Conservation (phyloP, 768 basidiomycete genomes). For the Gyrodon lividus region DNA sequence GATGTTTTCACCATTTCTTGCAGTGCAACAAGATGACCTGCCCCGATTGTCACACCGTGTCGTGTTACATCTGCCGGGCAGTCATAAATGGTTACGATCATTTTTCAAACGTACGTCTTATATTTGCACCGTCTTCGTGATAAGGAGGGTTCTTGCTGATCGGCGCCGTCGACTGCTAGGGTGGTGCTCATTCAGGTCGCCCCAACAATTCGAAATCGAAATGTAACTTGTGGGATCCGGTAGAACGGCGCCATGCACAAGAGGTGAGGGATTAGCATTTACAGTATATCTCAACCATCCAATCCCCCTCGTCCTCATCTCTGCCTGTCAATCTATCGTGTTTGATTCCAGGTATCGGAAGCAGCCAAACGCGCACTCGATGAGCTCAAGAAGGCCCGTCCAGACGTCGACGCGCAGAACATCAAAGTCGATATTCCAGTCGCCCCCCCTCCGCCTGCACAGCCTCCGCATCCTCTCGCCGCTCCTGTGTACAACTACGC, state of each 20-base stretch:
- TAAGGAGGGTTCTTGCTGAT: too few relatives aligned
- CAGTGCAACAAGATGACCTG: conserved; percentile 95
- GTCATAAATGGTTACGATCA: conserved; percentile 76
- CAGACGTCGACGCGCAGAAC: conserved; percentile 58
- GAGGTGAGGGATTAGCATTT: conserved; percentile 45
- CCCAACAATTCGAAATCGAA: conserved; percentile 28
- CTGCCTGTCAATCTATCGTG: conserved; percentile 1
- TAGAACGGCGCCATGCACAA: conserved; percentile 61
- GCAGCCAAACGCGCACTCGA: conserved; percentile 67
- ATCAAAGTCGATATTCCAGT: conserved; percentile 66
- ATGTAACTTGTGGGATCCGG: conserved; percentile 68
- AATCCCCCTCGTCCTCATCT: neutral
- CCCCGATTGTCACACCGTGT: conserved; percentile 66
- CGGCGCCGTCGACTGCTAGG: too few relatives aligned
- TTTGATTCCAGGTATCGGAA: conserved; percentile 51
- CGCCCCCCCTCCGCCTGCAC: neutral
- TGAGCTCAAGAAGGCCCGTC: conserved; percentile 57
- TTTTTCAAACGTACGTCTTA: conserved; percentile 50
- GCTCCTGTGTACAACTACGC: neutral
- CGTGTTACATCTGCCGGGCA: conserved; percentile 83
- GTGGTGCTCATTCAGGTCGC: neutral
- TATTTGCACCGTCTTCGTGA: too few relatives aligned
- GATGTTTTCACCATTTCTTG: too few relatives aligned
- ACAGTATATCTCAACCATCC: too few relatives aligned
- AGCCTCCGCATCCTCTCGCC: neutral